Evolutionary conservation across 169 alveolate genomes (phyloP), one percentile per base, ranked within the genome.

Genomic region (Plasmodium vinckei): DNA sequence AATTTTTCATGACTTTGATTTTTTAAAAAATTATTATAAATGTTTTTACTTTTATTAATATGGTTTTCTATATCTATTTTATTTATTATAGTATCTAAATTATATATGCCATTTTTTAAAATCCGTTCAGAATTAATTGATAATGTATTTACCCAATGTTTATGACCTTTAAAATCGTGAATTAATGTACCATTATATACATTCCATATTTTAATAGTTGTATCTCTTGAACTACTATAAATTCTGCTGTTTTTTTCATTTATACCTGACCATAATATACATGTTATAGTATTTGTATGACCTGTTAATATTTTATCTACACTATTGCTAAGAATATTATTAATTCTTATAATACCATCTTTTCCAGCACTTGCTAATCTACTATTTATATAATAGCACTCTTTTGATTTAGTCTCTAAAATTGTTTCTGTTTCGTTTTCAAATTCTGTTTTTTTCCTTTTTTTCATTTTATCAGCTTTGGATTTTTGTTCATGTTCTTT

Each of bases 141-240:
- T 65, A 99, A 93, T 5, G 99, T 96, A 87, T 99, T 99, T 10
- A 99, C 99, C 99, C 99, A 99, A 93, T 99, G 99, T 23, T 97
- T 99, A 92, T 99, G 99, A 19, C 99, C 99, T 79, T 93, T 95
- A 57, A 82, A 82, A 61, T 95, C 94, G 72, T 92, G 87, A 21
- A 94, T 67, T 13, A 95, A 94, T 0, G 91, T 75, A 4, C 97
- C 96, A 1, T 73, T 88, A 53, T 63, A 59, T 4, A 92, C 67
- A 72, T 94, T 87, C 99, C 99, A 98, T 63, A 97, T 97, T 92
- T 97, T 97, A 17, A 98, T 94, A 13, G 98, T 89, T 49, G 98
- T 96, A 88, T 98, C 99, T 72, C 99, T 95, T 21, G 99, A 96
- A 65, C 99, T 96, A 46, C 98, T 95, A 89, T 96, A 97, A 21